Conservation (phyloP, 192 early-diverging fungal species). For the Coemansia sp. region DNA sequence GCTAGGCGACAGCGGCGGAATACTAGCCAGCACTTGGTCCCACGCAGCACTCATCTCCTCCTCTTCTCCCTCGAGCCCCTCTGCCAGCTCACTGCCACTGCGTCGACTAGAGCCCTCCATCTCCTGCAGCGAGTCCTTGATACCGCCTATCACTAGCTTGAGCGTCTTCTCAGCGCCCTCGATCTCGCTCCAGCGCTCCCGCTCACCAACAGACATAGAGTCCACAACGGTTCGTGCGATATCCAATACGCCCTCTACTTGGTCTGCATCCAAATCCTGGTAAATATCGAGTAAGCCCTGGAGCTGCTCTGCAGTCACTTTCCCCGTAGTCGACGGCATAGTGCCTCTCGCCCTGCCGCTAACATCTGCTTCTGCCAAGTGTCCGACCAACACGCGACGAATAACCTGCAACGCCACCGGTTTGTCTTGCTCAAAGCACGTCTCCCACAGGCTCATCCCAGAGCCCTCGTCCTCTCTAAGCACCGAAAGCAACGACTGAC, state of each 20-base stretch:
- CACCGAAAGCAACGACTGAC: slow-evolving; percentile 25
- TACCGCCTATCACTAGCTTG: slow-evolving; percentile 43
- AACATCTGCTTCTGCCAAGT: background rate
- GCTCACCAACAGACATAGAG: background rate
- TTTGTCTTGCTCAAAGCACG: slow-evolving; percentile 33
- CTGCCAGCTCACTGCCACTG: slow-evolving; percentile 3
- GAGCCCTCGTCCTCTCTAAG: slow-evolving; percentile 7
- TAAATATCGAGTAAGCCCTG: slow-evolving; percentile 20
- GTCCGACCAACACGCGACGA: slow-evolving; percentile 20
- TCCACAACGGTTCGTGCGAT: slow-evolving; percentile 23
- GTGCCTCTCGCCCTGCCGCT: background rate
- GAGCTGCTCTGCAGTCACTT: slow-evolving; percentile 28
- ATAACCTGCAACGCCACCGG: slow-evolving; percentile 38
- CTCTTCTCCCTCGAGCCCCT: slow-evolving; percentile 15
- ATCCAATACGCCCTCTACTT: slow-evolving; percentile 4
- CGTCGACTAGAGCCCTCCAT: background rate
- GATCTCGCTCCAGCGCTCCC: slow-evolving; percentile 39
- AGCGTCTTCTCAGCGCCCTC: slow-evolving; percentile 51
- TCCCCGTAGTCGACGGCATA: slow-evolving; percentile 10
- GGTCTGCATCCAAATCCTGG: background rate
- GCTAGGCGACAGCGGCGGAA: slow-evolving; percentile 23
- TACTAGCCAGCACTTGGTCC: slow-evolving; percentile 43
- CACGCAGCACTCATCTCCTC: slow-evolving; percentile 44
- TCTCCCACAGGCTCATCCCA: slow-evolving; percentile 28
- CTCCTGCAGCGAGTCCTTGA: slow-evolving; percentile 38